phyloP scores from a whole-genome alignment of 1,284 basidiomycete genomes.

The Tremellales sp. region DNA sequence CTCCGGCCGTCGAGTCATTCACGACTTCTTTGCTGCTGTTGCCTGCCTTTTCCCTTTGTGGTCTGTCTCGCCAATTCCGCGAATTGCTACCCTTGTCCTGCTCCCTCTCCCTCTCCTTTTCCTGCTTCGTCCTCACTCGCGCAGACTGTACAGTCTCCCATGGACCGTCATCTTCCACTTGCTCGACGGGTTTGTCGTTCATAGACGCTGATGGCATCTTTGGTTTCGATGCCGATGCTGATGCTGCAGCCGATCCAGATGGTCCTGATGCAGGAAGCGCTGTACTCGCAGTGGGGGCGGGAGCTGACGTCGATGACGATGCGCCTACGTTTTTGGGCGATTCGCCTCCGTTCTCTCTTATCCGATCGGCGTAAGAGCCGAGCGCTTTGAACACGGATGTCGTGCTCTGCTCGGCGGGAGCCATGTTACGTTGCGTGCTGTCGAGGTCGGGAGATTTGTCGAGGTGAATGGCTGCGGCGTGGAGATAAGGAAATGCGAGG shows the following conservation, averaged over 20 bases:
- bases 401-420: no score
- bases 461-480: conserved; percentile 4
- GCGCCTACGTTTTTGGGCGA: no score
- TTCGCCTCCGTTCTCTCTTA: conserved; percentile 28
- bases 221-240: conserved; percentile 3
- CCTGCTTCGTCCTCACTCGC: conserved; percentile 4
- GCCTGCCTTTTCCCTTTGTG: conserved; percentile 9
- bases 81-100: conserved; percentile 31
- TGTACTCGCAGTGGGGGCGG: conserved; percentile 2
- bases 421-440: no score
- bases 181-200: no score
- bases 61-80: conserved; percentile 29
- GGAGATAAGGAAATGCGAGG: conserved; percentile 10
- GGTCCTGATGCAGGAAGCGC: background rate
- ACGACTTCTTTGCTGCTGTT: conserved; percentile 14
- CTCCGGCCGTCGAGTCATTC: conserved; percentile 6
- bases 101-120: conserved; percentile 7
- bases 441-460: conserved; percentile 10
- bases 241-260: background rate
- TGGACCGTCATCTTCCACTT: conserved; percentile 24
- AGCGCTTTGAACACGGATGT: conserved; percentile 43
- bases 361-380: conserved; percentile 44
- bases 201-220: background rate
- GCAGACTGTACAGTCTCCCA: conserved; percentile 36
- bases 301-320: background rate